A percentile compares a stretch with the other conserved stretches of the same genome.
These are phyloP conservation scores for Candida mesenterica DNA, from an alignment of 1,139 yeast species.

Conservation along the genomic window DNA sequence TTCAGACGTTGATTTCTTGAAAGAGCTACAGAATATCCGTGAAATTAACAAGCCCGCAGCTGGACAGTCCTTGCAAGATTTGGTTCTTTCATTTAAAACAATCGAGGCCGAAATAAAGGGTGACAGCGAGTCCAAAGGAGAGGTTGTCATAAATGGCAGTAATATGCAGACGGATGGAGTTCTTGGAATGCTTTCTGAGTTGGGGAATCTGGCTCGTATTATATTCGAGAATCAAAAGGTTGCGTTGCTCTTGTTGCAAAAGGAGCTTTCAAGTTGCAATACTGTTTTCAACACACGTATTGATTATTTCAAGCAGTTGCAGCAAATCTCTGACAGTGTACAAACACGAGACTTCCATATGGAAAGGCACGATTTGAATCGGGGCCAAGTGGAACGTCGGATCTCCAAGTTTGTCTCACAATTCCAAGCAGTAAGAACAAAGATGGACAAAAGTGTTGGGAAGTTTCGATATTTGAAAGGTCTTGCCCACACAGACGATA, in stretches of 20 bases:
- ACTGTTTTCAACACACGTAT: slow-evolving; percentile 73
- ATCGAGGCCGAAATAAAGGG: slow-evolving; percentile 27
- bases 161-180: slow-evolving; percentile 5
- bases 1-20: slow-evolving; percentile 17
- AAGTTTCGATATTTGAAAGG: slow-evolving; percentile 63
- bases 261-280: slow-evolving; percentile 54
- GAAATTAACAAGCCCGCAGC: slow-evolving; percentile 27
- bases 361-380: slow-evolving; percentile 19
- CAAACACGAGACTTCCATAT: slow-evolving; percentile 27
- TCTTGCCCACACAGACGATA: slow-evolving; percentile 27
- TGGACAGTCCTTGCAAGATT: slow-evolving; percentile 31
- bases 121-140: slow-evolving; percentile 1
- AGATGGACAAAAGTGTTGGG: slow-evolving; percentile 43
- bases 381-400: slow-evolving; percentile 9
- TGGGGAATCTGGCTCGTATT: slow-evolving; percentile 24
- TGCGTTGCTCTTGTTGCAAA: slow-evolving; percentile 38
- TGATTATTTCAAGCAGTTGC: slow-evolving; percentile 80
- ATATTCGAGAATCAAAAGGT: slow-evolving; percentile 44
- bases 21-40: not conserved
- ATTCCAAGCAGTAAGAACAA: slow-evolving; percentile 11
- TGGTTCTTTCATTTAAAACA: slow-evolving; percentile 21
- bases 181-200: slow-evolving; percentile 22
- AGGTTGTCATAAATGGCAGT: not conserved
- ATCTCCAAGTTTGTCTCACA: slow-evolving; percentile 10
- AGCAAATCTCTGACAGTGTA: slow-evolving; percentile 80